Base-by-base conservation (phyloP, 345 rosid genomes). In the Murraya paniculata region DNA sequence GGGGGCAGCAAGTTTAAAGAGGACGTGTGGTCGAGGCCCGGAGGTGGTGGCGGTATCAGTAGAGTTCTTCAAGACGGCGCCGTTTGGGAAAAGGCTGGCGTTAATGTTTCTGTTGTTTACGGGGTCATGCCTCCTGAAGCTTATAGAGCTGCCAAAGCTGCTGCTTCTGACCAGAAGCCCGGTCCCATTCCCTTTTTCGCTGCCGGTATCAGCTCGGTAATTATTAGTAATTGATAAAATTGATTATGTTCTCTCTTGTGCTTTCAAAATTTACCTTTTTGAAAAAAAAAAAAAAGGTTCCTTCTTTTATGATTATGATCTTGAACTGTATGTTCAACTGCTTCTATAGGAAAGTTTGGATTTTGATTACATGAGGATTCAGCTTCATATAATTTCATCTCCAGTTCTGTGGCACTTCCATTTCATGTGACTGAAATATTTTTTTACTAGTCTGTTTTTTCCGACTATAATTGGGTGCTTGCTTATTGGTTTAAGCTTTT, bases 111-210 rank as follows among this genome's bases (percentile, higher is more conserved):
- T 28, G 98, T 93, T 2, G 98, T 96, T 36, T 96, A 96, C 21
- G 99, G 99, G 0, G 86, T 91, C 38, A 96, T 96, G 99, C 99
- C 99, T 30, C 98, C 99, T n/a, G 99, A 96, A 82, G 99, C 99
- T 74, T 96, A 96, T 24, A 79, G 99, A 73, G 99, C 97, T 68
- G 98, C 99, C 24, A 92, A 91, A 83, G 93, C 88, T 53, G 82
- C 91, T 4, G 78, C 91, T 55, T 36, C 89, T 0, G 97, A 92
- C 76, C 91, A 87, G 77, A 96, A 92, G 78, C 89, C 92, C 1
- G 98, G 97, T 18, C 97, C 97, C 0, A 33, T 96, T 60, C 97
- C 97, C 0, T 96, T 96, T 82, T 96, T 96, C 67, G 99, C 99
- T 2, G 99, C 98, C 0, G 99, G 99, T 25, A 87, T 96, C 73